These are phyloP conservation scores for Termitomyces sp. DNA, from an alignment of 768 basidiomycete species.

Conservation along the genomic window DNA sequence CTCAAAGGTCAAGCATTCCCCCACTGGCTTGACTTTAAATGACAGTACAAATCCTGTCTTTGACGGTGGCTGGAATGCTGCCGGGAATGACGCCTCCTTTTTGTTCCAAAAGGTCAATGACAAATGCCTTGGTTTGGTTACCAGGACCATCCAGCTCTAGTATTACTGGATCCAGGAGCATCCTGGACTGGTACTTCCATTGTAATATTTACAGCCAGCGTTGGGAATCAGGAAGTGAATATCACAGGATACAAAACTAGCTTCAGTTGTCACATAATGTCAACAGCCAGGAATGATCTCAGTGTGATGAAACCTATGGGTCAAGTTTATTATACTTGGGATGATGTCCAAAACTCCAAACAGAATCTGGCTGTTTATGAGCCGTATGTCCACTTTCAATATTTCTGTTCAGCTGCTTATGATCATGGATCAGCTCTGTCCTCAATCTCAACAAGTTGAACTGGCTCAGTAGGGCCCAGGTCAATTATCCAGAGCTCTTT, in stretches of 20 bases:
- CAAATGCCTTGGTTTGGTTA: conserved; percentile 75
- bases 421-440: conserved; percentile 51
- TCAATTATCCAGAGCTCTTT: conserved; percentile 80
- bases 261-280: conserved; percentile 69
- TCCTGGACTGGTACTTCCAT: conserved; percentile 94
- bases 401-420: background rate
- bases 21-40: conserved; percentile 59
- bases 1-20: conserved; percentile 78
- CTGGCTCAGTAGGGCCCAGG: conserved; percentile 78
- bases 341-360: conserved; percentile 58
- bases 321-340: conserved; percentile 93
- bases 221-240: conserved; percentile 56
- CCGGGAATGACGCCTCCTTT: conserved; percentile 89
- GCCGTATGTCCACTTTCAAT: conserved; percentile 51
- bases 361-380: conserved; percentile 93
- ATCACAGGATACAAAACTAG: conserved; percentile 56
- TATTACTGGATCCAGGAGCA: conserved; percentile 56
- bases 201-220: conserved; percentile 88
- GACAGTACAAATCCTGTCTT: conserved; percentile 82
- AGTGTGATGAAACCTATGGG: conserved; percentile 52
- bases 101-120: conserved; percentile 91
- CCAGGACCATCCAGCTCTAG: conserved; percentile 60
- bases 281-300: conserved; percentile 48
- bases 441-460: conserved; percentile 82
- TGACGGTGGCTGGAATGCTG: conserved; percentile 67